These are phyloP conservation scores for Setomelanomma holmii DNA, from an alignment of 2,329 filamentous ascomycete species.

Conservation along the genomic window DNA sequence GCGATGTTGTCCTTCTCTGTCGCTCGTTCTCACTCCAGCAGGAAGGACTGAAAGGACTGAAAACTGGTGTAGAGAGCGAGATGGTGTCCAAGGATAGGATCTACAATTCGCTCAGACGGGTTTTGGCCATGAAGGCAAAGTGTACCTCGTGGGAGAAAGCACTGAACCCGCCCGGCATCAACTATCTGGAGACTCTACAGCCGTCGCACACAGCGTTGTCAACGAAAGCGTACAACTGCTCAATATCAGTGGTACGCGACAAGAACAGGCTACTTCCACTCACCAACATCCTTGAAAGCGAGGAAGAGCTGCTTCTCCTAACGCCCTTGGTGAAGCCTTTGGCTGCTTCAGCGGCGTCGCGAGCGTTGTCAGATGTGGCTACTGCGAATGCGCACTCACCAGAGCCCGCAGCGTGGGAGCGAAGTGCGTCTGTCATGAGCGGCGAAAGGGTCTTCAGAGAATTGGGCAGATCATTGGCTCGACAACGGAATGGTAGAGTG, in stretches of 20 bases:
- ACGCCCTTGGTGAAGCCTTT: slow-evolving; percentile 90
- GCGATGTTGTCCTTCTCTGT: slow-evolving; percentile 88
- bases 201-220: slow-evolving; percentile 82
- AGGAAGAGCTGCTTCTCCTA: slow-evolving; percentile 87
- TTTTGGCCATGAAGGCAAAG: slow-evolving; percentile 80
- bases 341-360: slow-evolving; percentile 85
- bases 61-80: slow-evolving; percentile 86
- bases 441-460: slow-evolving; percentile 93
- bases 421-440: slow-evolving; percentile 76
- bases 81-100: slow-evolving; percentile 85
- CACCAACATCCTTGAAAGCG: slow-evolving; percentile 78
- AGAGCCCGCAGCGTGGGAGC: slow-evolving; percentile 64
- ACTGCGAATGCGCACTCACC: slow-evolving; percentile 57
- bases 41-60: slow-evolving; percentile 89
- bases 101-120: slow-evolving; percentile 77
- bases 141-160: slow-evolving; percentile 93
- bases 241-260: slow-evolving; percentile 91
- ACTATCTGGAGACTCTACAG: slow-evolving; percentile 79
- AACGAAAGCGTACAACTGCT: slow-evolving; percentile 85
- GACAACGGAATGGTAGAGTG: slow-evolving; percentile 83
- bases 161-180: slow-evolving; percentile 82
- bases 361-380: slow-evolving; percentile 69
- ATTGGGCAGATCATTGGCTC: slow-evolving; percentile 83
- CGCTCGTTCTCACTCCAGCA: slow-evolving; percentile 87
- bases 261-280: slow-evolving; percentile 85